phyloP scores from a whole-genome alignment of 1,139 yeast species.

The Barnettozyma hawaiiensis region DNA sequence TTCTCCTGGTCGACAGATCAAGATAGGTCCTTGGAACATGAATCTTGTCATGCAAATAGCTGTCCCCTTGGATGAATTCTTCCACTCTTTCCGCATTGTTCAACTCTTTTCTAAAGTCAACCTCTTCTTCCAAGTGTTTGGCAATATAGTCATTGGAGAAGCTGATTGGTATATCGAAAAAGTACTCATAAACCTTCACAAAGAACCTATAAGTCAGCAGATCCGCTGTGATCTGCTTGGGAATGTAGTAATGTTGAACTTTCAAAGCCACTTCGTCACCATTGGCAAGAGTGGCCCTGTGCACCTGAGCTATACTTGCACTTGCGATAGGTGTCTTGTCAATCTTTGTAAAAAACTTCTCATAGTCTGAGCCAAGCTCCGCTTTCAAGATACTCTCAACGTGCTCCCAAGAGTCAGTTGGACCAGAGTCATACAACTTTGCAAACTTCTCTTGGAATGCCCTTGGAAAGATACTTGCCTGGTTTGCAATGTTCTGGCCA shows the following conservation, averaged over 20 bases:
- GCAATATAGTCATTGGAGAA: conserved; percentile 54
- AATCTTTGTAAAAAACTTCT: conserved; percentile 61
- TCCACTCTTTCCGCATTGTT: conserved; percentile 40
- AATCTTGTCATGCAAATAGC: conserved; percentile 32
- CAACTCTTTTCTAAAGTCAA: conserved; percentile 54
- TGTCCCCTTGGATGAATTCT: conserved; percentile 31
- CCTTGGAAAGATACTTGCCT: conserved; percentile 59
- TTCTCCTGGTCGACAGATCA: conserved; percentile 42
- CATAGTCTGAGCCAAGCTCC: conserved; percentile 77
- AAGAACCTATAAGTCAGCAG: conserved; percentile 52
- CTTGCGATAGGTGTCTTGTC: conserved; percentile 93
- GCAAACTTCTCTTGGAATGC: conserved; percentile 80
- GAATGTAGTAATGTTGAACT: conserved; percentile 96
- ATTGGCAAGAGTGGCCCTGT: conserved; percentile 59
- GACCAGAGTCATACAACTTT: conserved; percentile 64
- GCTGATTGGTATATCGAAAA: conserved; percentile 61
- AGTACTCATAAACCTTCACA: conserved; percentile 48
- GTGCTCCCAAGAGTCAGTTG: conserved; percentile 55
- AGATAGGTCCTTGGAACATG: conserved; percentile 51
- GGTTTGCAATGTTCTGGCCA: conserved; percentile 89
- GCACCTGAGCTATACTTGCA: conserved; percentile 97
- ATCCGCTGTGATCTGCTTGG: conserved; percentile 85
- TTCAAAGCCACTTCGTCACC: conserved; percentile 82
- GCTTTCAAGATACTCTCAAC: conserved; percentile 41
- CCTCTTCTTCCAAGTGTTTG: conserved; percentile 52